A percentile compares a stretch with the other conserved stretches of the same genome.
phyloP scores from a whole-genome alignment of 2,329 filamentous ascomycete species.

The Dothistroma pini region DNA sequence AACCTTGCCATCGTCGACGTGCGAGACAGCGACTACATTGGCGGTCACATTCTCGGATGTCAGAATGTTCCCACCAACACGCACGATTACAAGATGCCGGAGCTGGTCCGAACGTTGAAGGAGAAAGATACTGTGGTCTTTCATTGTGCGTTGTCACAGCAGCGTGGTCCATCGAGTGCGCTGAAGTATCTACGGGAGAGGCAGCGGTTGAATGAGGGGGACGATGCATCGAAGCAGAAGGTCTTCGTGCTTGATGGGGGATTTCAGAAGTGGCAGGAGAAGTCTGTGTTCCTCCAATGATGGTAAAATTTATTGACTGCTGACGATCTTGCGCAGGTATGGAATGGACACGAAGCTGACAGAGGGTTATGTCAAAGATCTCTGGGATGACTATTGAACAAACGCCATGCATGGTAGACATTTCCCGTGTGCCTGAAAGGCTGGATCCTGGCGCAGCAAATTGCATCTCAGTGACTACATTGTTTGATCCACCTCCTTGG shows the following conservation, averaged over 20 bases:
- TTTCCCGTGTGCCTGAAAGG: too few relatives aligned
- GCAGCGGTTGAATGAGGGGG: slow-evolving; percentile 48
- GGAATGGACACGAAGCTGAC: slow-evolving; percentile 77
- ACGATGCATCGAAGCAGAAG: slow-evolving; percentile 54
- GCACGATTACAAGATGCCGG: slow-evolving; percentile 73
- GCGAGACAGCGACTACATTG: slow-evolving; percentile 83
- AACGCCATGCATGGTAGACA: background rate
- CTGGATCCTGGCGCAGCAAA: too few relatives aligned
- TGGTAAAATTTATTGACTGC: too few relatives aligned
- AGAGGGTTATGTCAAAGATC: slow-evolving; percentile 75
- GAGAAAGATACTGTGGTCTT: slow-evolving; percentile 85
- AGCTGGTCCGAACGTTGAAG: slow-evolving; percentile 72
- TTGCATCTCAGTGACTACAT: too few relatives aligned
- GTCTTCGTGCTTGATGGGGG: slow-evolving; percentile 80
- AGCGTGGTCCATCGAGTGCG: slow-evolving; percentile 81
- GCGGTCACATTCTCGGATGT: slow-evolving; percentile 79
- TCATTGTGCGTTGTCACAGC: slow-evolving; percentile 89
- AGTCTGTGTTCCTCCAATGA: slow-evolving; percentile 42
- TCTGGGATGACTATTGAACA: slow-evolving; percentile 59
- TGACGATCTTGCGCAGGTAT: slow-evolving; percentile 50
- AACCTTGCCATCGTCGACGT: slow-evolving; percentile 78
- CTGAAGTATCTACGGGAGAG: slow-evolving; percentile 72
- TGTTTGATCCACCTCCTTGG: too few relatives aligned
- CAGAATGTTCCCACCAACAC: slow-evolving; percentile 69
- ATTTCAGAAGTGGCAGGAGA: slow-evolving; percentile 86